Conservation (phyloP, 805 yeast genomes). For the Barnettozyma populi region DNA sequence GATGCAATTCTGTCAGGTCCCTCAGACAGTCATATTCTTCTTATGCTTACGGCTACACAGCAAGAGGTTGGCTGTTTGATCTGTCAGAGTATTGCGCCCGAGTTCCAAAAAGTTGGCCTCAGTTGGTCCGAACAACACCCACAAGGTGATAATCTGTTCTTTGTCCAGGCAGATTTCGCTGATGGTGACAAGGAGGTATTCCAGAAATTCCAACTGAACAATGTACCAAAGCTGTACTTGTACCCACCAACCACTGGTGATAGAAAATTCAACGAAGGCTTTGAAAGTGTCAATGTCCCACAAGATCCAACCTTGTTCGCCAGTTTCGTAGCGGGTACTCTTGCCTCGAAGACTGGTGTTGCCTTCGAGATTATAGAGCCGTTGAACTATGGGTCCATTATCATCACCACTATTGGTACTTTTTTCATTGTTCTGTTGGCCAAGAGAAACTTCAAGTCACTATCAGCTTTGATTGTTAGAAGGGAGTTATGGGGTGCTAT, state of each 20-base stretch:
- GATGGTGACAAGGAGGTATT: conserved; percentile 46
- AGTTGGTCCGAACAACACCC: conserved; percentile 63
- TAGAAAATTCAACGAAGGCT: conserved; percentile 28
- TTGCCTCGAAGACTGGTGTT: conserved; percentile 22
- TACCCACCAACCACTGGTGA: conserved; percentile 50
- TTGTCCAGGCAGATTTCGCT: conserved; percentile 69
- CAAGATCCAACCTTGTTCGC: conserved; percentile 29
- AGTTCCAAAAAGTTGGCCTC: conserved; percentile 50
- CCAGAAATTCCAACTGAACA: conserved; percentile 43
- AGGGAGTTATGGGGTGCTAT: conserved; percentile 69
- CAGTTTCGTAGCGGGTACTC: conserved; percentile 23
- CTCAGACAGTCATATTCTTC: conserved; percentile 62
- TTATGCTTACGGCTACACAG: conserved; percentile 69
- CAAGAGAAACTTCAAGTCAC: conserved; percentile 29
- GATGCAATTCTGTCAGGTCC: conserved; percentile 52
- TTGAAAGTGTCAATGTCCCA: conserved; percentile 28
- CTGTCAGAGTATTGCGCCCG: conserved; percentile 69
- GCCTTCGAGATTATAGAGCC: conserved; percentile 30
- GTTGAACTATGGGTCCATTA: conserved; percentile 32
- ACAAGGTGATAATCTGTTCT: conserved; percentile 50
- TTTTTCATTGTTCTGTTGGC: conserved; percentile 25
- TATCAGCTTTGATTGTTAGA: conserved; percentile 39
- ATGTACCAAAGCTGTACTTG: conserved; percentile 73
- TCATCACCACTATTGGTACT: conserved; percentile 30
- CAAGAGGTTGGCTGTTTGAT: conserved; percentile 70